Base-by-base conservation (phyloP, 768 basidiomycete genomes). In the Auricularia auricula-judae region DNA sequence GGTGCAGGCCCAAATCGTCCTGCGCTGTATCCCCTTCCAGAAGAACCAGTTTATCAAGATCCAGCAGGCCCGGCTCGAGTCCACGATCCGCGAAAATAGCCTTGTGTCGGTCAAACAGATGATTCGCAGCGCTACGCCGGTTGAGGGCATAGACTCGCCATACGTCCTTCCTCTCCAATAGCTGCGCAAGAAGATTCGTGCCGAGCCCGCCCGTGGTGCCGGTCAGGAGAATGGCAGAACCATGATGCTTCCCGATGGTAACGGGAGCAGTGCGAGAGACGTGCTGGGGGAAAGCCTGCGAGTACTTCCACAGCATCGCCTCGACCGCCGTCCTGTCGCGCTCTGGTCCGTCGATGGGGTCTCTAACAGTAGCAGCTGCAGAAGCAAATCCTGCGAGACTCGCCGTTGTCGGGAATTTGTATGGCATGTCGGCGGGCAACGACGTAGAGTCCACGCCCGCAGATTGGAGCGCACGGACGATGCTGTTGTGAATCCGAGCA, bases 281-380 rank as follows among this genome's bases (percentile, higher is more conserved):
- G 65, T 21, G 66, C 53, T 11, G 64, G 62, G 36, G 67, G 36
- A 62, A 74, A 61, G 64, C 67, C 65, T 3, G 58, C 68, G 29
- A 73, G 66, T 82, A 79, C 68, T 78, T 80, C 8, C 72, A 74
- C 44, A 81, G 75, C 72, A 82, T 75, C 0, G 67, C 73, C 36
- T 74, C 71, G 66, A 80, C 79, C 2, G 39, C 39, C 39, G 39
- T 8, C 8, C 1, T 42, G 39, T 42, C 39, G 7, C 8, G 39
- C 8, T 42, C 39, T 42, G 8, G 8, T 42, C 39, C 12, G 39
- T 64, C 67, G 29, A 56, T 51, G n/a, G 67, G 62, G 54, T n/a
- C 61, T 34, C 66, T 42, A 4, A 67, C 65, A 36, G 35, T 66
- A 4, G 63, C 54, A 11, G 35, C 16, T 11, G 63, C 71, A 69